Conservation (phyloP, 768 basidiomycete genomes). For the Butyriboletus loyo region DNA sequence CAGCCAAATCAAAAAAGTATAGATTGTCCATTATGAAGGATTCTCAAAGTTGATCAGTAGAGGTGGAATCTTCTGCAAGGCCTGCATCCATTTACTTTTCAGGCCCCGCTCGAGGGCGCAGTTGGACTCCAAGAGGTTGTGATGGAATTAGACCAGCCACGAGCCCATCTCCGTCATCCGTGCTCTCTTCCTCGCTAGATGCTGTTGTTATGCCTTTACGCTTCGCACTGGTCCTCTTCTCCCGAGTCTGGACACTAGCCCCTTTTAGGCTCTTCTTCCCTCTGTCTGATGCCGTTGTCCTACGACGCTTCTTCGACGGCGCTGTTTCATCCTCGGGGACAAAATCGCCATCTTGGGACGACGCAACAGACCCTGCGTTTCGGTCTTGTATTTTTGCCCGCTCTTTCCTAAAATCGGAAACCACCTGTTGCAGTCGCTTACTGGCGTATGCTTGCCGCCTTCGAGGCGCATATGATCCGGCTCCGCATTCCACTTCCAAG, state of each 20-base stretch:
- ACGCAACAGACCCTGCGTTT: conserved; percentile 10
- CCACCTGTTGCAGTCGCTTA: conserved; percentile 83
- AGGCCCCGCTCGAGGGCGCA: conserved; percentile 45
- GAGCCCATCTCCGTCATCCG: conserved; percentile 11
- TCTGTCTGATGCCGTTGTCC: conserved; percentile 16
- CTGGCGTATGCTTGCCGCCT: conserved; percentile 80
- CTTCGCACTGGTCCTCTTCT: neutral
- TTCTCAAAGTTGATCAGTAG: conserved; percentile 4
- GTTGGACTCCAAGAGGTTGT: conserved; percentile 27
- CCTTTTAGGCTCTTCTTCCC: conserved; percentile 1
- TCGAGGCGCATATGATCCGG: conserved; percentile 70
- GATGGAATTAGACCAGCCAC: conserved; percentile 8
- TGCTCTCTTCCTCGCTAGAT: conserved; percentile 16
- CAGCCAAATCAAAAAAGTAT: neutral
- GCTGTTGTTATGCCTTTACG: neutral
- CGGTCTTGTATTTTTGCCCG: conserved; percentile 21
- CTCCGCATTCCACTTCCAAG: conserved; percentile 67
- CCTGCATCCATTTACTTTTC: conserved; percentile 12
- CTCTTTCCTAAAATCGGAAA: conserved; percentile 71
- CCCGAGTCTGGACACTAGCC: neutral
- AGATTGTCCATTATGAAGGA: neutral
- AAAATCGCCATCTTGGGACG: conserved; percentile 28
- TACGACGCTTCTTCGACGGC: conserved; percentile 33
- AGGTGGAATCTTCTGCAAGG: conserved; percentile 6
- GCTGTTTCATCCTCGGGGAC: conserved; percentile 26